Evolutionary conservation across 345 rosid species (phyloP), one percentile per base, ranked within the genome.

Genomic region (Triadica sebifera): DNA sequence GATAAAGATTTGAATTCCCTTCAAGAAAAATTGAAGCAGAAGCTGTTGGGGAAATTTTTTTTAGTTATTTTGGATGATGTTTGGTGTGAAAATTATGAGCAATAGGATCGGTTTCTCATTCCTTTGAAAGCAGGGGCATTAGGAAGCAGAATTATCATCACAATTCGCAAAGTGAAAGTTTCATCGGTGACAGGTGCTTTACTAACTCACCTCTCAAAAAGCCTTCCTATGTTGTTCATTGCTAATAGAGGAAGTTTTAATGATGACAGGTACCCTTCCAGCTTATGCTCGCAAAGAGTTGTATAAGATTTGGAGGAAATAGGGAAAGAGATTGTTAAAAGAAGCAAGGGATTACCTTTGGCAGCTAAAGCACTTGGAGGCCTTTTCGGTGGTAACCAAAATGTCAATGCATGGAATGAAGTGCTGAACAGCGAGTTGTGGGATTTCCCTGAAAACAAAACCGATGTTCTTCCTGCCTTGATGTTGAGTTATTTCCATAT

Each of bases 401-500:
- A 6, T 41, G 4, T 41, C 6, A 41, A 41, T 41, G 43, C 43
- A 41, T 41, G 43, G 43, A 41, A 41, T 3, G 43, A 41, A 41
- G 43, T 41, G 43, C 43, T 41, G 43, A 41, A 41, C 6, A 41
- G 43, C 6, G 43, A 41, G 43, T 3, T 41, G 6, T 41, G 43
- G 85, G 68, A 78, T 8, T 74, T 74, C 12, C 67, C 75, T 3
- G 49, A 62, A n/a, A n/a, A n/a, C n/a, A n/a, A n/a, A n/a, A n/a
- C n/a, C 20, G 39, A 29, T 11, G 61, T 80, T 4, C 69, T 68
- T 41, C 58, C 79, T 0, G 70, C 59, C 34, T 68, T 81, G 13
- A 57, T 37, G 19, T 68, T 81, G 60, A 81, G 84, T 25, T 81
- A 77, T 45, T 25, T 46, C 9, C 49, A 80, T 70, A 69, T 80